Evolutionary conservation across 1,139 yeast genomes (phyloP), one percentile per base, ranked within the genome.

Genomic region (Arxiozyma bovina): DNA sequence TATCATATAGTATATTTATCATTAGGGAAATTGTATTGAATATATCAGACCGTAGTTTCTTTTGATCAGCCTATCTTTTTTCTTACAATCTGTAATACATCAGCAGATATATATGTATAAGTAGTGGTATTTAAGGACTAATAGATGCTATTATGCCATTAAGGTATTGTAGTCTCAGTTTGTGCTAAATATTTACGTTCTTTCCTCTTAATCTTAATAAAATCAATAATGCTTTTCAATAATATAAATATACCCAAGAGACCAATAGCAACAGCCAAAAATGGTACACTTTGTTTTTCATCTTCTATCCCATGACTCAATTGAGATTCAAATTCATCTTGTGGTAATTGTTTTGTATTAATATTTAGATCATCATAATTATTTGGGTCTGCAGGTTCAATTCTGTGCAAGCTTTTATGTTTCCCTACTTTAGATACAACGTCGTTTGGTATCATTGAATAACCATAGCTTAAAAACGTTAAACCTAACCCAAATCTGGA

Each of bases 401-500:
- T 69, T 68, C 55, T 70, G 60, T 70, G 66, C 4, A 73, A 64
- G 6, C 63, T 60, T 3, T 64, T 67, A n/a, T 68, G 64, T 50
- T 67, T 68, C 15, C 71, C 72, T 1, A 68, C 70, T 56, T 68
- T 70, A 27, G 66, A 61, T 8, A 63, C 65, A 2, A 66, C 67
- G 42, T 72, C 67, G 53, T 79, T 74, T 0, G 96, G 95, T 42
- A 85, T 75, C 73, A 89, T 77, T 53, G 80, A 77, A 68, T 81
- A 84, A 1, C 96, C 96, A 62, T 84, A 83, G 59, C 86, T 81
- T 50, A 91, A 75, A 61, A 94, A 79, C 0, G 96, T 90, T 54
- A 88, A 70, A 2, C 99, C 99, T 54, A 93, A 74, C 0, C 99
- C 99, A 17, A 93, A 87, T 57, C 96, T 77, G 1, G 98, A 85